phyloP scores from a whole-genome alignment of 768 basidiomycete genomes.

The Cystofilobasidium ferigula region DNA sequence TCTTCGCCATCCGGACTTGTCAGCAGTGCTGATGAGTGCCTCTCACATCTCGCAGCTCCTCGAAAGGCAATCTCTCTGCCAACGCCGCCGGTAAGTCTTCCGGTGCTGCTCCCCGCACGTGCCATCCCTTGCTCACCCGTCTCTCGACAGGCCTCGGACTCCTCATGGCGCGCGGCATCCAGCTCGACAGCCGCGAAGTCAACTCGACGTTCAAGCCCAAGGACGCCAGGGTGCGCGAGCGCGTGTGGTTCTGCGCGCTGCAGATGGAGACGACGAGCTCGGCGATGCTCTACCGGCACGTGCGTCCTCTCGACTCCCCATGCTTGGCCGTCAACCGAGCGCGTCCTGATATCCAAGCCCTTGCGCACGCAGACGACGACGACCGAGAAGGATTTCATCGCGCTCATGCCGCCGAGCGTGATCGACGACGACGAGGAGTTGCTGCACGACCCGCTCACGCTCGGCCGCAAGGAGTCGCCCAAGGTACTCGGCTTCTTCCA shows the following conservation, averaged over 20 bases:
- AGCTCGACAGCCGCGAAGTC: conserved; percentile 1
- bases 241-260: background rate
- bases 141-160: background rate
- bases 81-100: background rate
- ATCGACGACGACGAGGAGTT: background rate
- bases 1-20: background rate
- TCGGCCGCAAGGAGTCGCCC: background rate
- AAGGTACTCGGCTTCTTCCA: conserved; percentile 1
- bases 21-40: background rate
- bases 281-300: background rate
- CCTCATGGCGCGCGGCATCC: conserved; percentile 1
- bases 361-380: background rate
- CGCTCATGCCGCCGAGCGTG: background rate
- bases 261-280: conserved; percentile 4
- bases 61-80: background rate
- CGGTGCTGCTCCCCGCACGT: background rate
- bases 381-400: background rate
- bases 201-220: background rate
- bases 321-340: background rate
- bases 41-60: background rate
- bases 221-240: background rate
- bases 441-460: background rate
- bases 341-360: background rate
- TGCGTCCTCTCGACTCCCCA: too few relatives aligned
- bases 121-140: background rate